Evolutionary conservation across 805 yeast species (phyloP), one percentile per base, ranked within the genome.

Genomic region (Yarrowia sp.): DNA sequence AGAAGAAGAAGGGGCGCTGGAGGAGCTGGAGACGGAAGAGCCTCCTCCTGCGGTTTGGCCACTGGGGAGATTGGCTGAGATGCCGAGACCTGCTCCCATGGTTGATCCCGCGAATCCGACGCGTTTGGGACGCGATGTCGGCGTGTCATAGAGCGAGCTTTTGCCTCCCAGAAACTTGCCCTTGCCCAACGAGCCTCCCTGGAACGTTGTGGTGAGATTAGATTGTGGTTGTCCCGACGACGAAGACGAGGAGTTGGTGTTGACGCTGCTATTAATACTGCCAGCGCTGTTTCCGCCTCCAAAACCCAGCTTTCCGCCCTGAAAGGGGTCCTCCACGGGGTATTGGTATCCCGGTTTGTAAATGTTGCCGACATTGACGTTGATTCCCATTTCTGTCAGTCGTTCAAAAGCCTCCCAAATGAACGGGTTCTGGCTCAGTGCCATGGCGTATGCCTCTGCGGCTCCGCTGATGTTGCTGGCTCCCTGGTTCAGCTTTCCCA

Each of bases 391-490:
- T 54, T 81, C 80, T 70, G 91, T 85, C 54, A 95, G 77, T 46
- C 87, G 86, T 68, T 87, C 90, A 68, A 90, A 86, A 0, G 97
- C 91, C 72, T 91, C 97, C 83, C 95, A 91, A 43, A 91, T 81
- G 71, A 80, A 90, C 17, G 96, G 97, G 72, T 95, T 89, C 67
- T 81, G 76, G 66, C 85, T 84, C 65, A 91, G 79, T 0, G 93
- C 90, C 68, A 82, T 84, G 0, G 90, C 81, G 72, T 87, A 89
- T 70, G 85, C 83, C 54, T 87, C 76, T 0, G 88, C 81, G 65
- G 95, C 86, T 65, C 86, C 85, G 68, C 85, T 83, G 5, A 78
- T 71, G 71, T 88, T 90, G 24, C 88, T 89, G 8, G 80, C 75
- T 8, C 81, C 79, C 19, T 76, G 75, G 70, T 86, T 85, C 49